Percentiles rank a stretch among this genome's conserved stretches.
Evolutionary conservation across 805 yeast species (phyloP).

Genomic region (Starmerella vaccinii): DNA sequence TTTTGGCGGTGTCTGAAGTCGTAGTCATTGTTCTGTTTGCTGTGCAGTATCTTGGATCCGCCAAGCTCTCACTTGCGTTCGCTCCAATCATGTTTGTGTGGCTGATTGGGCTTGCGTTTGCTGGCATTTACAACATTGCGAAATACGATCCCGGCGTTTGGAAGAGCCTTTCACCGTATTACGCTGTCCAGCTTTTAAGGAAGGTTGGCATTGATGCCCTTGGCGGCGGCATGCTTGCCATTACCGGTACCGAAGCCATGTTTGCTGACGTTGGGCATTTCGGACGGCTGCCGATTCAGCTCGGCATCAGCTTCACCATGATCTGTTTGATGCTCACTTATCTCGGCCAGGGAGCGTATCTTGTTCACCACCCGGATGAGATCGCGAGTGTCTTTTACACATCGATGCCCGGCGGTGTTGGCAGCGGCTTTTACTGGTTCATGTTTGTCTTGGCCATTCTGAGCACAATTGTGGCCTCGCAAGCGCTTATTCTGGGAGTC

Average conservation of each 20-base stretch:
- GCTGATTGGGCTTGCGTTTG: constrained; percentile 38
- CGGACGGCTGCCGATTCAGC: constrained; percentile 41
- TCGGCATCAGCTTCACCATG: constrained; percentile 33
- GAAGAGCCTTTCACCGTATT: constrained; percentile 42
- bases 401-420: constrained; percentile 43
- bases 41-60: constrained; percentile 43
- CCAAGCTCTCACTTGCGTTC: constrained; percentile 39
- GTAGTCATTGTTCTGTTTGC: constrained; percentile 39
- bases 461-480: constrained; percentile 50
- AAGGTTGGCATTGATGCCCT: constrained; percentile 34
- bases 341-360: constrained; percentile 49
- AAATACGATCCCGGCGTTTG: constrained; percentile 37
- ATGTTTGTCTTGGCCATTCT: constrained; percentile 42
- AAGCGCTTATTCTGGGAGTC: constrained; percentile 48
- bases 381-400: constrained; percentile 39
- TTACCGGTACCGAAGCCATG: constrained; percentile 56
- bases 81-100: constrained; percentile 48
- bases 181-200: constrained; percentile 40
- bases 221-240: constrained; percentile 43
- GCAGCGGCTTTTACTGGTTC: constrained; percentile 41
- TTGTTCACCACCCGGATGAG: constrained; percentile 35
- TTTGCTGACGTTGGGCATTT: constrained; percentile 55
- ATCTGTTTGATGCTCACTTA: constrained; percentile 41
- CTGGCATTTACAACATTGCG: constrained; percentile 41
- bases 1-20: constrained; percentile 40